Conservation (phyloP, 345 rosid genomes). For the Psidium guajava region DNA sequence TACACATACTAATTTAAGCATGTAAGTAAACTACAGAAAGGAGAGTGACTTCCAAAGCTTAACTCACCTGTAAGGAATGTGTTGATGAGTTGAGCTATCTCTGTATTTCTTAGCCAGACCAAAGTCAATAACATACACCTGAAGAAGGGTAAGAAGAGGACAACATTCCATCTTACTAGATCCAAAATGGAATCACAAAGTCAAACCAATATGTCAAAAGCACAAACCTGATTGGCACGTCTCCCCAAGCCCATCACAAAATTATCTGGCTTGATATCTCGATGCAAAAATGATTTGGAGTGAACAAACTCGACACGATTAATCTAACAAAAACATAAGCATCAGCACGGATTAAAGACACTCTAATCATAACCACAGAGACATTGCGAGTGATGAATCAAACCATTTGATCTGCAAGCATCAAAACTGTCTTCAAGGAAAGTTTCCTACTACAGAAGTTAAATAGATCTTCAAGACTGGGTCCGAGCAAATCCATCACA, state of each 20-base stretch:
- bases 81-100: conserved; percentile 76
- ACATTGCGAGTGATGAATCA: not conserved
- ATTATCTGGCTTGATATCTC: conserved; percentile 95
- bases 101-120: conserved; percentile 93
- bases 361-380: not conserved
- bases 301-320: conserved; percentile 88
- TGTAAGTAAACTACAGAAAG: not conserved
- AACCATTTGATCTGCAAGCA: conserved; percentile 99
- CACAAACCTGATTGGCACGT: conserved; percentile 78
- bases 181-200: not conserved
- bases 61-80: conserved; percentile 79
- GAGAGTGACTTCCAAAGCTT: not conserved
- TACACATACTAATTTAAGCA: not conserved
- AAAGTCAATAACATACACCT: conserved; percentile 87
- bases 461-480: conserved; percentile 93
- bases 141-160: conserved; percentile 1
- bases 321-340: conserved; percentile 31
- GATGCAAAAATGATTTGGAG: conserved; percentile 87
- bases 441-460: conserved; percentile 79
- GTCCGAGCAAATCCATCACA: conserved; percentile 96
- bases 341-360: not conserved
- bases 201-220: not conserved
- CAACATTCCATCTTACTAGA: not conserved
- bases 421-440: conserved; percentile 84
- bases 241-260: conserved; percentile 95